Conservation (phyloP, 495 filamentous ascomycete species). For the Penicillium paradoxum region DNA sequence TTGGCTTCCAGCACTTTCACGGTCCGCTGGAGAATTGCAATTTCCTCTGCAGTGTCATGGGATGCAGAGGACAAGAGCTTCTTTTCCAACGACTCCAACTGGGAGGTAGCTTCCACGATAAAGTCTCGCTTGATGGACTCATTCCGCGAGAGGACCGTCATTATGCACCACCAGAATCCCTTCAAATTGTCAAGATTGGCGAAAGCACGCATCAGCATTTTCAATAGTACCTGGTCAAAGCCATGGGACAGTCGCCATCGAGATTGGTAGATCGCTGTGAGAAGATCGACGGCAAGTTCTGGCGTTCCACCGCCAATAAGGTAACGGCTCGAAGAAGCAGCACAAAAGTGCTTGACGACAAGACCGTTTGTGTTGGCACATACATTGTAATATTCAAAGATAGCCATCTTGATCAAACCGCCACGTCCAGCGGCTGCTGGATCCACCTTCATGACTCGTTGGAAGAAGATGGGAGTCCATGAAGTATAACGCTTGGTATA, state of each 20-base stretch:
- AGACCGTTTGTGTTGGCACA: conserved; percentile 29
- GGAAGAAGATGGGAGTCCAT: conserved; percentile 37
- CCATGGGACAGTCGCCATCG: conserved; percentile 27
- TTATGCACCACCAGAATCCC: conserved; percentile 42
- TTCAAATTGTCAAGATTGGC: conserved; percentile 23
- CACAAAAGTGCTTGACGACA: conserved; percentile 34
- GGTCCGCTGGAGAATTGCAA: not conserved
- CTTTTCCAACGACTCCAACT: conserved; percentile 16
- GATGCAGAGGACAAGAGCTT: not conserved
- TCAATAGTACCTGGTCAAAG: conserved; percentile 40
- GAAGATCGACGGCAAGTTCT: conserved; percentile 29
- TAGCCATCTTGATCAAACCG: conserved; percentile 31
- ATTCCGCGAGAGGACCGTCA: conserved; percentile 33
- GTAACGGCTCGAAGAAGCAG: conserved; percentile 23
- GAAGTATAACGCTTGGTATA: conserved; percentile 15
- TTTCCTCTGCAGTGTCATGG: conserved; percentile 1
- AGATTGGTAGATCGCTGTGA: conserved; percentile 38
- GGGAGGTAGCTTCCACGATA: conserved; percentile 30
- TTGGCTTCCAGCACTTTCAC: not conserved
- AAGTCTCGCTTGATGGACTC: conserved; percentile 28
- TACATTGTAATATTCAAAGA: conserved; percentile 39
- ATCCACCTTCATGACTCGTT: conserved; percentile 29
- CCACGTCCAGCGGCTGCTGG: conserved; percentile 8
- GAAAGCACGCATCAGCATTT: conserved; percentile 40
- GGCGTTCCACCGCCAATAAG: conserved; percentile 24